Base-by-base conservation (phyloP, 108 stramenopile genomes). In the Thalassiosira profunda region DNA sequence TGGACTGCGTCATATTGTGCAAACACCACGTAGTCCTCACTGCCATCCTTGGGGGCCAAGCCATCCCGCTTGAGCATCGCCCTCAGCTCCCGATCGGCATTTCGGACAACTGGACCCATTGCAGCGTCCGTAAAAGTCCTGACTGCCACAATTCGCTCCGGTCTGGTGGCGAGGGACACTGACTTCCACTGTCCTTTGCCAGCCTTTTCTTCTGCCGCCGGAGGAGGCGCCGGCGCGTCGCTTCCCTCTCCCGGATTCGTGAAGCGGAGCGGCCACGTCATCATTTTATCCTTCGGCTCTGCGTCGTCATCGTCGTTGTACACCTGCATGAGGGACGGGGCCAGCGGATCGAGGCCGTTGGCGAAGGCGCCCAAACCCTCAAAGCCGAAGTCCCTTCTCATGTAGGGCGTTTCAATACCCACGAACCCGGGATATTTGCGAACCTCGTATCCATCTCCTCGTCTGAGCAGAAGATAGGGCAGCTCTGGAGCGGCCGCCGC, bases 1-100 rank as follows among this genome's bases (percentile, higher is more conserved):
- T 87, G 94, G 29, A 96, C 84, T 10, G 96, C 96, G 82, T 96
- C 96, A 70, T 93, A 96, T 41, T 96, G 96, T 4, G 88, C 82
- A 85, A 96, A 94, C 42, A 70, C 74, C 5, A 91, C 90, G 41
- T 48, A 82, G 14, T 61, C 54, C 9, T 81, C 72, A 34, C 58
- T 70, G 5, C 71, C 72, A 2, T 42, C 46, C 5, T 10, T 30
- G 35, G 76, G 61, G 1, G 67, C 28, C 4, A 93, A 48, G 17
- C 89, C 86, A 68, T 94, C 91, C 33, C 90, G 58, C 67, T 87
- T 54, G 43, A 84, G 57, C 31, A 84, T 49, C 33, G 44, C 79
- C 61, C 90, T 68, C 21, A 94, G 70, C 28, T 80, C 48, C 12
- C 72, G 30, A 71, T 90, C 86, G 2, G 80, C 81, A 70, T 79